phyloP scores from a whole-genome alignment of 1,139 yeast genomes.

The Magnusiomyces tetraspermus region DNA sequence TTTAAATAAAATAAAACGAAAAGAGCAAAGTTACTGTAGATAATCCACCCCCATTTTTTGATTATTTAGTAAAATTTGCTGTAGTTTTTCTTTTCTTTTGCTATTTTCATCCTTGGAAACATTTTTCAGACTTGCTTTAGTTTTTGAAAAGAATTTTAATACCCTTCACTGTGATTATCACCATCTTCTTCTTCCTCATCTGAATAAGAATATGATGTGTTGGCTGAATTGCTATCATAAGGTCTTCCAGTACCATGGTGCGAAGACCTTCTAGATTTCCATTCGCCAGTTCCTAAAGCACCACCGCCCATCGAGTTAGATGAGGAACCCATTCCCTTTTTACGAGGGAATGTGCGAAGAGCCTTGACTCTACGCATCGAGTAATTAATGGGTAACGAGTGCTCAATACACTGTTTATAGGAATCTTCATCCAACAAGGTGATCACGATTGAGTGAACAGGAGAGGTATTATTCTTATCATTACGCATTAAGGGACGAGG shows the following conservation, averaged over 20 bases:
- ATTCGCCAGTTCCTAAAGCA: not conserved
- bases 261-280: not conserved
- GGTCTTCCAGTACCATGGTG: not conserved
- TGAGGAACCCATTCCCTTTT: not conserved
- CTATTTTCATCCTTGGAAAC: not conserved
- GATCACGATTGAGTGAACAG: constrained; percentile 10
- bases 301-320: not conserved
- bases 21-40: no score
- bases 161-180: not conserved
- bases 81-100: not conserved
- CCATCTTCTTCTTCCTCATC: not conserved
- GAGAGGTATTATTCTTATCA: not conserved
- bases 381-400: constrained; percentile 8
- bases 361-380: constrained; percentile 10
- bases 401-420: constrained; percentile 6
- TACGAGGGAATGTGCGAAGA: constrained; percentile 1
- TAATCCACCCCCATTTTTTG: no score
- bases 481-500: constrained; percentile 9
- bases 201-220: not conserved
- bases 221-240: not conserved
- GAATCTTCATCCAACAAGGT: constrained; percentile 6
- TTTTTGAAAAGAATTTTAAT: no score
- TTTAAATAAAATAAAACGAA: no score
- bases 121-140: not conserved
- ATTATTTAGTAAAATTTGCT: no score